Conservation (phyloP, 23 red algal species). For the Agarophyton chilense region DNA sequence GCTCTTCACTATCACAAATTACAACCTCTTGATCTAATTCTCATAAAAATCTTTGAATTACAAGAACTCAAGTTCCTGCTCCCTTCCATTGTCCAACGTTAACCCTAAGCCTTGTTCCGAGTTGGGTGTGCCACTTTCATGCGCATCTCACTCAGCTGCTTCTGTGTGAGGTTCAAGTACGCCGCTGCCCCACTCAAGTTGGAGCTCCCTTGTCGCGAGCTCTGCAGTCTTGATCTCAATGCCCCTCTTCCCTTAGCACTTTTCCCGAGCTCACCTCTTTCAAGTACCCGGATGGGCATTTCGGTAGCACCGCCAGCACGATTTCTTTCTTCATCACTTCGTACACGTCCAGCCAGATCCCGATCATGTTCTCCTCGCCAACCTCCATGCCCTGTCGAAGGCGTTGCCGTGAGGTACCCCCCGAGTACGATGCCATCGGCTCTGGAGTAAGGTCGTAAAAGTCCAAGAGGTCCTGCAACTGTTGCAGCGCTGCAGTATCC, state of each 20-base stretch:
- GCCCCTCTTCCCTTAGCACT: neutral
- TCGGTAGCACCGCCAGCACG: slow-evolving; percentile 37
- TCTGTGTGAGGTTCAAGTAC: slow-evolving; percentile 42
- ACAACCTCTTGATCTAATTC: slow-evolving; percentile 56
- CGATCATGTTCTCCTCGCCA: slow-evolving; percentile 26
- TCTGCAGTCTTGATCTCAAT: neutral
- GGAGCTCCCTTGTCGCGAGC: neutral
- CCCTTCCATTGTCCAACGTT: neutral
- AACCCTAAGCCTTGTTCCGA: slow-evolving; percentile 55
- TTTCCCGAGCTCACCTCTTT: slow-evolving; percentile 24
- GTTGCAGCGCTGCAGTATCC: slow-evolving; percentile 44
- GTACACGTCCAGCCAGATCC: slow-evolving; percentile 68
- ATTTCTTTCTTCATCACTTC: slow-evolving; percentile 62
- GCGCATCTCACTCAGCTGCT: slow-evolving; percentile 20
- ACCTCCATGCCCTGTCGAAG: slow-evolving; percentile 24
- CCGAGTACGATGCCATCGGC: slow-evolving; percentile 33
- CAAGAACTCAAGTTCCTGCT: slow-evolving; percentile 18
- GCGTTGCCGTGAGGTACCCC: slow-evolving; percentile 30
- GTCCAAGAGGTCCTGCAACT: slow-evolving; percentile 44
- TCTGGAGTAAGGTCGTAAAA: slow-evolving; percentile 71
- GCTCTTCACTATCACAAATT: slow-evolving; percentile 44
- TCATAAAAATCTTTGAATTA: slow-evolving; percentile 64
- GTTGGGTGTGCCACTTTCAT: slow-evolving; percentile 62
- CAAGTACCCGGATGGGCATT: slow-evolving; percentile 49
- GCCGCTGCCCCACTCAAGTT: slow-evolving; percentile 4